phyloP scores from a whole-genome alignment of 257 asterid species.

The Datura wrightii region DNA sequence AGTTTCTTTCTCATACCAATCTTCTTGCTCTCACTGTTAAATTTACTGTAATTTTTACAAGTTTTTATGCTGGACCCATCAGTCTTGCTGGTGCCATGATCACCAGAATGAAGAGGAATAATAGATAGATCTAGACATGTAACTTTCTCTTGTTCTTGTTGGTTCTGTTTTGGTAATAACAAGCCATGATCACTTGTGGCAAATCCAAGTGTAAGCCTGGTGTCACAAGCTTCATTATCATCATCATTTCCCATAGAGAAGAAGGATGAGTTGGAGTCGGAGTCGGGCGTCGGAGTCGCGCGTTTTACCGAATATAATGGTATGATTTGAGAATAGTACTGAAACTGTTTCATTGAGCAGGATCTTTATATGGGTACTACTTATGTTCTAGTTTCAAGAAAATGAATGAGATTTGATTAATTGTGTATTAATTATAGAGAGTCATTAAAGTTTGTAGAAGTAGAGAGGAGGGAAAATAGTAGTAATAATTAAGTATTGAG shows the following conservation, averaged over 20 bases:
- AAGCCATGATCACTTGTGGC: constrained; percentile 35
- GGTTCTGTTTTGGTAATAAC: constrained; percentile 39
- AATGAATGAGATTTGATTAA: constrained; percentile 25
- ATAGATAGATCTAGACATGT: constrained; percentile 56
- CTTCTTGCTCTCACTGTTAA: constrained; percentile 32
- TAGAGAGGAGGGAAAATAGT: background rate
- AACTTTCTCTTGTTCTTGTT: constrained; percentile 33
- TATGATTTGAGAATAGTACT: constrained; percentile 4
- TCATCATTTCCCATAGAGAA: constrained; percentile 38
- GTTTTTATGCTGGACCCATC: constrained; percentile 40
- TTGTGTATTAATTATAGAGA: constrained; percentile 9
- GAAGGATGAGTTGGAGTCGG: background rate
- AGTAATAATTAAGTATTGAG: background rate
- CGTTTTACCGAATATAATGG: too few relatives aligned
- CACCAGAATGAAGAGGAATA: constrained; percentile 46
- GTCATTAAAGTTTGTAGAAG: background rate
- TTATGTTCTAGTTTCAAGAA: background rate
- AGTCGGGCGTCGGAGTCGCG: too few relatives aligned
- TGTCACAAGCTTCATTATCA: constrained; percentile 45
- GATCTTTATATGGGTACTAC: background rate
- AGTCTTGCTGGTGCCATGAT: constrained; percentile 1
- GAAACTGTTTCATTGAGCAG: background rate
- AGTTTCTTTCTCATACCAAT: constrained; percentile 52
- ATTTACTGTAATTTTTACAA: background rate
- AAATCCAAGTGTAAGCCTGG: constrained; percentile 51